These are phyloP conservation scores for Pythium folliculosum DNA, from an alignment of 352 stramenopile species.

Conservation along the genomic window DNA sequence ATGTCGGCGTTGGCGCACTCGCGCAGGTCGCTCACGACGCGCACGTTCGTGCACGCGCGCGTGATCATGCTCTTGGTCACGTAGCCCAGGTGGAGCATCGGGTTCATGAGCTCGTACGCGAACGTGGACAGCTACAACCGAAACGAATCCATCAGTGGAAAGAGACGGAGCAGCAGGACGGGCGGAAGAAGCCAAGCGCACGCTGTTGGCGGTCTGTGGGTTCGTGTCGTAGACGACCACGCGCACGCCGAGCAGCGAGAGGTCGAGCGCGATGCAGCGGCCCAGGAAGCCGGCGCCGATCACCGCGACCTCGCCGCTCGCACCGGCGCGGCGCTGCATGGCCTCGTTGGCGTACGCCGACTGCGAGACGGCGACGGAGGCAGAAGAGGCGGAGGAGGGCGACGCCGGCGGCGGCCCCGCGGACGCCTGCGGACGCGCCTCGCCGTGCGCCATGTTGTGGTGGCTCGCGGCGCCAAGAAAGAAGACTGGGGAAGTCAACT, in stretches of 20 bases:
- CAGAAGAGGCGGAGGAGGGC: slow-evolving; percentile 5
- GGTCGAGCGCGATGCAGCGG: slow-evolving; percentile 67
- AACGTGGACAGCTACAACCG: slow-evolving; percentile 50
- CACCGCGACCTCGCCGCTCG: slow-evolving; percentile 39
- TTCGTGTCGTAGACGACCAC: slow-evolving; percentile 68
- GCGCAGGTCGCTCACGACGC: slow-evolving; percentile 43
- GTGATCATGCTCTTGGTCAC: slow-evolving; percentile 78
- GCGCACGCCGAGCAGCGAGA: slow-evolving; percentile 59
- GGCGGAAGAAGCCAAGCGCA: too few species aligned
- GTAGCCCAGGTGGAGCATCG: slow-evolving; percentile 73
- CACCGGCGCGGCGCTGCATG: slow-evolving; percentile 17
- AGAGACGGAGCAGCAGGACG: too few species aligned
- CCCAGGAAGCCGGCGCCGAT: slow-evolving; percentile 69
- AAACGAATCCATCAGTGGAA: neutral
- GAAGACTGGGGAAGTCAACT: neutral
- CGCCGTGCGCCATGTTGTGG: slow-evolving; percentile 17
- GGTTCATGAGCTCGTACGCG: slow-evolving; percentile 66
- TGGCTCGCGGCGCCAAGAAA: too few species aligned
- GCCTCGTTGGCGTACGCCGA: slow-evolving; percentile 26
- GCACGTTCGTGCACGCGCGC: slow-evolving; percentile 52
- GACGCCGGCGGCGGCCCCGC: neutral
- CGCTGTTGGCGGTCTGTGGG: slow-evolving; percentile 34
- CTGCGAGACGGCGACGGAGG: neutral
- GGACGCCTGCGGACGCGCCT: neutral
- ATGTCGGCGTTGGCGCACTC: slow-evolving; percentile 49